phyloP scores from a whole-genome alignment of 768 basidiomycete genomes.

The Mycena vitilis region DNA sequence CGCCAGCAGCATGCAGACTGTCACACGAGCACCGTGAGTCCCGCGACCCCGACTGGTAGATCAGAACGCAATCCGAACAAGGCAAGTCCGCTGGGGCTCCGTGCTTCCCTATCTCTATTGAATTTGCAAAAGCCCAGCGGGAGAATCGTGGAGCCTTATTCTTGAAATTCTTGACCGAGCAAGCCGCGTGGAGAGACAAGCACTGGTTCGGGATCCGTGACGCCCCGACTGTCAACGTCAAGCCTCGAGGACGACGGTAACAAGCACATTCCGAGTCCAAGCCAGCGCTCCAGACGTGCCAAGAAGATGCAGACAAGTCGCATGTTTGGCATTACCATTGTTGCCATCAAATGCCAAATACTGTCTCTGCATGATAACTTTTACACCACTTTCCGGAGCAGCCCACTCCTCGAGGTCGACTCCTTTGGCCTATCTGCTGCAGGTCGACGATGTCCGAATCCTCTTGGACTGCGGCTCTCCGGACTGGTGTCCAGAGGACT shows the following conservation, averaged over 20 bases:
- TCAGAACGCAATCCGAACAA: neutral
- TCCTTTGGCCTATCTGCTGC: conserved; percentile 87
- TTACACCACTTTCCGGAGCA: conserved; percentile 90
- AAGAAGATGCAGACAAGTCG: neutral
- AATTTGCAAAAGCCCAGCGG: too few relatives aligned
- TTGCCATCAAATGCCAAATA: conserved; percentile 8
- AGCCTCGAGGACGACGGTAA: too few relatives aligned
- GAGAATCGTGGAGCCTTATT: too few relatives aligned
- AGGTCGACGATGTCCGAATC: conserved; percentile 94
- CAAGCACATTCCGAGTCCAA: too few relatives aligned
- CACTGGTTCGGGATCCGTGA: too few relatives aligned
- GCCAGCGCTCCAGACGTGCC: too few relatives aligned
- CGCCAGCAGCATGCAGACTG: neutral
- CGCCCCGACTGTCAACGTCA: too few relatives aligned
- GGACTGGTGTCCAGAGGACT: conserved; percentile 79
- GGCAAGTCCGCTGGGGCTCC: conserved; percentile 1
- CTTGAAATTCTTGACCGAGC: too few relatives aligned
- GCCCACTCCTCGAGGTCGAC: conserved; percentile 73
- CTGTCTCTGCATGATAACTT: conserved; percentile 81
- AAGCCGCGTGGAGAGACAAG: too few relatives aligned
- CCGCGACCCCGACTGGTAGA: too few relatives aligned
- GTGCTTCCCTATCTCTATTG: too few relatives aligned
- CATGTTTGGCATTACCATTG: neutral
- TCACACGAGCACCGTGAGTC: conserved; percentile 1
- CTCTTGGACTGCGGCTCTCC: conserved; percentile 96